Evolutionary conservation across 139 green algal genomes (phyloP), one percentile per base, ranked within the genome.

Genomic region (Chlorella sp.): DNA sequence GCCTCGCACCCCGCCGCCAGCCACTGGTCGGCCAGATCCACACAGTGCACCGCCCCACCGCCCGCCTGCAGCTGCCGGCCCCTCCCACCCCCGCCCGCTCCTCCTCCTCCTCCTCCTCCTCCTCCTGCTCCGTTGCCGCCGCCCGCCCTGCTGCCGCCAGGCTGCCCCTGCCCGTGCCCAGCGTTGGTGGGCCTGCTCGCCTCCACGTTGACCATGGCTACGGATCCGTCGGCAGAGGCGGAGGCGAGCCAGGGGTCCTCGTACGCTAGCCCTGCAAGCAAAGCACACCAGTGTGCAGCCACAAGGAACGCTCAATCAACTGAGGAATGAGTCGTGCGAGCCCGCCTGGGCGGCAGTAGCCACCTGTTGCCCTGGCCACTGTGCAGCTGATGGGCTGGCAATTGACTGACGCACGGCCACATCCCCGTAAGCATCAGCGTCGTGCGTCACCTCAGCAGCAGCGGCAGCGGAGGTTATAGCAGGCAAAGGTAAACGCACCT

Each of bases 201-300:
- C 3, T 33, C 35, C 26, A 34, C 20, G 31, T 73, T 74, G 5
- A 74, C 5, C 24, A 82, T 61, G 3, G 71, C 34, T 31, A 80
- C 67, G 31, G 59, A 68, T 2, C 70, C 72, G 20, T 75, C 66
- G 0, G 59, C 71, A 5, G 78, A 35, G 6, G 79, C 69, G 5
- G 74, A 77, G 5, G 78, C 77, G 20, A 93, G 71, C 81, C 86
- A 93, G 29, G 88, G 88, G 74, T 91, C 87, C 30, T 93, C 88
- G 20, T 83, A 83, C 14, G 80, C 30, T 91, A 68, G 2, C 66
- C 73, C 17, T 77, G 66, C 49, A 89, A 67, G 42, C 30, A 6
- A n/a, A 20, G 17, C 22, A 64, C 22, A 30, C 55, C 55, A 55
- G 17, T 10, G 42, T 10, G 17, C 42, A 55, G 42, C 42, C 42